These are phyloP conservation scores for Exophiala sp. DNA, from an alignment of 2,329 filamentous ascomycete genomes.

Conservation along the genomic window DNA sequence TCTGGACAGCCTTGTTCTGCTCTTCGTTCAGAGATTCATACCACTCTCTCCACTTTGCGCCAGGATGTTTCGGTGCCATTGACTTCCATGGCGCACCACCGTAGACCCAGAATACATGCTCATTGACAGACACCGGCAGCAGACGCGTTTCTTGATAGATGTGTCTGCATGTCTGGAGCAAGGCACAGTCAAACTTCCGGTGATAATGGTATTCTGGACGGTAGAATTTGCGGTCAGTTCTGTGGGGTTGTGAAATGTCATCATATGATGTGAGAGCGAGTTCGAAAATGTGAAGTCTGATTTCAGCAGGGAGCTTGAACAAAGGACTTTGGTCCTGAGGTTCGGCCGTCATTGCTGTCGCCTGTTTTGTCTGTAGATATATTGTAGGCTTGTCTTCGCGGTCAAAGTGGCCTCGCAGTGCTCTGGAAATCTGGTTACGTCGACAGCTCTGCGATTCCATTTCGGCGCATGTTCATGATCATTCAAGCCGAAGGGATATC, in stretches of 20 bases:
- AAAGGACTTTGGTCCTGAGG: slow-evolving; percentile 30
- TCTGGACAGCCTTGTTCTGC: slow-evolving; percentile 25
- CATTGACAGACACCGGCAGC: slow-evolving; percentile 34
- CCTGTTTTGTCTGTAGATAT: not conserved
- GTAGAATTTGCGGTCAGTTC: slow-evolving; percentile 28
- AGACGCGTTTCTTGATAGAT: slow-evolving; percentile 38
- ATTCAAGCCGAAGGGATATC: too few relatives aligned
- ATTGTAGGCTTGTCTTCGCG: not conserved
- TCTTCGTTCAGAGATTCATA: slow-evolving; percentile 25
- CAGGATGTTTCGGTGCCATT: slow-evolving; percentile 10
- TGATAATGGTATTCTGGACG: slow-evolving; percentile 34
- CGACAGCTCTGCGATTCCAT: too few relatives aligned
- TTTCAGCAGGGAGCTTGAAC: slow-evolving; percentile 47
- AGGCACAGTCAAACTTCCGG: slow-evolving; percentile 30
- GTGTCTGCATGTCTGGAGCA: slow-evolving; percentile 39
- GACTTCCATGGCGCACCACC: slow-evolving; percentile 20
- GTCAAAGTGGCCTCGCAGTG: too few relatives aligned
- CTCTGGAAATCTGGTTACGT: too few relatives aligned
- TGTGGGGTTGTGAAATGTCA: slow-evolving; percentile 26
- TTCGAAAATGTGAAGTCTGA: slow-evolving; percentile 49
- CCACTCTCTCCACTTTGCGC: slow-evolving; percentile 14
- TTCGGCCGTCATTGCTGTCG: slow-evolving; percentile 1
- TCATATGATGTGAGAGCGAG: slow-evolving; percentile 32
- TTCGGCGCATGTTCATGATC: too few relatives aligned
- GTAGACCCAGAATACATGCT: slow-evolving; percentile 33